A percentile compares a stretch with the other conserved stretches of the same genome.
These are phyloP conservation scores for Penicillium sp. DNA, from an alignment of 2,329 filamentous ascomycete species.

Conservation along the genomic window DNA sequence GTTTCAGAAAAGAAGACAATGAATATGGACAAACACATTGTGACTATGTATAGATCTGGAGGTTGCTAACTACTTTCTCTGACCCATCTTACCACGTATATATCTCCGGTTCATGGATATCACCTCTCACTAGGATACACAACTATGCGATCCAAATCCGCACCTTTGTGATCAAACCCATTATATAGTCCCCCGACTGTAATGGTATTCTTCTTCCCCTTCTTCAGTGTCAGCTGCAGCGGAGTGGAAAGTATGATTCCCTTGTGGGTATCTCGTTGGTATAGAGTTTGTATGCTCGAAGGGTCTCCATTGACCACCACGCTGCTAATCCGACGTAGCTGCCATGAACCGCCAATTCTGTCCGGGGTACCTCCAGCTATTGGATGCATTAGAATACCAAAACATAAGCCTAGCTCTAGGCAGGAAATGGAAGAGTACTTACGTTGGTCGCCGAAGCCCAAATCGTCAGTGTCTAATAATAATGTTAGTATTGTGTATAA, in stretches of 20 bases:
- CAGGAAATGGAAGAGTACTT: neutral
- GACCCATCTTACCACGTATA: neutral
- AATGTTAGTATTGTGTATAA: neutral
- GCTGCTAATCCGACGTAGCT: constrained; percentile 58
- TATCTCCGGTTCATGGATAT: neutral
- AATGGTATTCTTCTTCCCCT: constrained; percentile 54
- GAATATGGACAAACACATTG: too few species aligned
- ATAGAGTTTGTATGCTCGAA: constrained; percentile 50
- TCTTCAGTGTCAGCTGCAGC: constrained; percentile 52
- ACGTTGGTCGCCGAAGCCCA: constrained; percentile 28
- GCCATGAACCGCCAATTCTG: constrained; percentile 59
- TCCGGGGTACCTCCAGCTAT: constrained; percentile 55
- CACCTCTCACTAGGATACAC: constrained; percentile 56
- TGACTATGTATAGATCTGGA: too few species aligned
- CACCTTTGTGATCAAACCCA: constrained; percentile 56
- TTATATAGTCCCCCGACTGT: constrained; percentile 58
- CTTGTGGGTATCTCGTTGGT: constrained; percentile 58
- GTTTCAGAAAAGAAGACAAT: too few species aligned
- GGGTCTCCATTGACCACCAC: constrained; percentile 57
- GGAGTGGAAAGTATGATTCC: constrained; percentile 59
- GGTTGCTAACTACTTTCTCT: neutral
- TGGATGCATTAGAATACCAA: neutral
- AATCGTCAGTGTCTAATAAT: constrained; percentile 21
- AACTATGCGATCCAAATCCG: constrained; percentile 58
- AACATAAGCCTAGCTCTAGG: neutral